phyloP scores from a whole-genome alignment of 768 basidiomycete species.

The Chiua virens region DNA sequence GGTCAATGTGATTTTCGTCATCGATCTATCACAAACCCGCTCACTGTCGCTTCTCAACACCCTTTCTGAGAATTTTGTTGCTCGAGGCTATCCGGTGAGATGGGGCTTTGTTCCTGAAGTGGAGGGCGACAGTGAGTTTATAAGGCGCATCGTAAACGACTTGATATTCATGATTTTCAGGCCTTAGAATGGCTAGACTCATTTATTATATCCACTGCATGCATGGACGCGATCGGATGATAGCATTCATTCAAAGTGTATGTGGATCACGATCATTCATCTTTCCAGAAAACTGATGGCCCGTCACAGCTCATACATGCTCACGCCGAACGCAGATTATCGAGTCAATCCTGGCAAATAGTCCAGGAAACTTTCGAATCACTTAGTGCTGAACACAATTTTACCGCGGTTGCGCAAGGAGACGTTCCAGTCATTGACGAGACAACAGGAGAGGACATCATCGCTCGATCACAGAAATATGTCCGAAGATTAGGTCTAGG shows the following conservation, averaged over 20 bases:
- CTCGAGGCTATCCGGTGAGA: conserved; percentile 70
- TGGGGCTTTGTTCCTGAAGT: conserved; percentile 83
- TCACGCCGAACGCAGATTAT: conserved; percentile 31
- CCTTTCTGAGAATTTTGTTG: conserved; percentile 67
- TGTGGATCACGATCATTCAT: background rate
- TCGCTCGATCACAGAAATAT: conserved; percentile 54
- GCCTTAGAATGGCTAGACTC: conserved; percentile 67
- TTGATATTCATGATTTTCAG: conserved; percentile 33
- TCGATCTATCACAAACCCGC: conserved; percentile 71
- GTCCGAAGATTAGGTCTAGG: conserved; percentile 56
- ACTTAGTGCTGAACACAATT: conserved; percentile 36
- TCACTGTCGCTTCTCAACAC: conserved; percentile 63
- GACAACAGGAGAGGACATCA: conserved; percentile 27
- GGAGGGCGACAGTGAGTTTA: conserved; percentile 38
- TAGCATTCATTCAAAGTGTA: conserved; percentile 60
- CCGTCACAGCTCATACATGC: conserved; percentile 38
- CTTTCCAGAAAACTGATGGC: conserved; percentile 1
- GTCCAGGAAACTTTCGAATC: conserved; percentile 41
- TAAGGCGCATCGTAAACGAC: background rate
- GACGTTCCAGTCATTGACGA: conserved; percentile 25
- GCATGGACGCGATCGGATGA: conserved; percentile 63
- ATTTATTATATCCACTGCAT: conserved; percentile 65
- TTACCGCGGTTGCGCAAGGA: conserved; percentile 41
- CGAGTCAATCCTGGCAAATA: conserved; percentile 43
- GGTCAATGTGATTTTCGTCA: conserved; percentile 76